Base-by-base conservation (phyloP, 768 basidiomycete genomes). In the Podaxis carcinomalis region DNA sequence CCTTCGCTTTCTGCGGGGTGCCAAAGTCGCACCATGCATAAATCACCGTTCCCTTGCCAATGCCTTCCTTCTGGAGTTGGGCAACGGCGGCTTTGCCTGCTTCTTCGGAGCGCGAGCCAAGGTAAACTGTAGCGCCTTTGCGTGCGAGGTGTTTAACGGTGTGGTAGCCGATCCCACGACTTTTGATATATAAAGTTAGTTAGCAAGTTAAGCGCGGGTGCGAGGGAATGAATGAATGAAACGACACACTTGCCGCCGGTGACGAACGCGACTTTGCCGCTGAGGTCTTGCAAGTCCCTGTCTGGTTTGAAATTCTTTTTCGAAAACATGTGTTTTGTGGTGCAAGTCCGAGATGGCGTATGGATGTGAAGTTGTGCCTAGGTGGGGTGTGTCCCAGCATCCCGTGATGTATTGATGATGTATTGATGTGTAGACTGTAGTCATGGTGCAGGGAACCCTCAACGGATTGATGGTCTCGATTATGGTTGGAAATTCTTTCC, bases 101-200 rank as follows among this genome's bases (percentile, higher is more conserved):
- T 7, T 57, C 58, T 64, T 78, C 77, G 59, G 68, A 78, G 16
- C 83, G 75, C 1, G 80, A 77, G 0, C 75, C 80, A 62, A 86
- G 73, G 60, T 85, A 84, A 1, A 86, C 80, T 56, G 79, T 85
- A 3, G 83, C 83, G 5, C 84, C 83, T 21, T 73, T 73, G 2
- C 72, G 72, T 0, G 77, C 80, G 19, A 86, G 78, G 59, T 79
- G 76, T 47, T 77, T 76, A 16, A 80, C 76, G 0, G 80, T 83
- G 0, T 74, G 70, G 60, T 78, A 80, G 0, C 85, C 85, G 5
- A 74, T 72, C 4, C 71, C 71, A 21, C 64, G 65, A 52, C 72
- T 72, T 72, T 32, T 37, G 25, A 37, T 23, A 36, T 32, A 10
- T 4, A 21, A 42, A 11, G n/a, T n/a, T n/a, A n/a, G 5, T 23